Evolutionary conservation across 345 rosid species (phyloP).

Genomic region (Litchi chinensis): DNA sequence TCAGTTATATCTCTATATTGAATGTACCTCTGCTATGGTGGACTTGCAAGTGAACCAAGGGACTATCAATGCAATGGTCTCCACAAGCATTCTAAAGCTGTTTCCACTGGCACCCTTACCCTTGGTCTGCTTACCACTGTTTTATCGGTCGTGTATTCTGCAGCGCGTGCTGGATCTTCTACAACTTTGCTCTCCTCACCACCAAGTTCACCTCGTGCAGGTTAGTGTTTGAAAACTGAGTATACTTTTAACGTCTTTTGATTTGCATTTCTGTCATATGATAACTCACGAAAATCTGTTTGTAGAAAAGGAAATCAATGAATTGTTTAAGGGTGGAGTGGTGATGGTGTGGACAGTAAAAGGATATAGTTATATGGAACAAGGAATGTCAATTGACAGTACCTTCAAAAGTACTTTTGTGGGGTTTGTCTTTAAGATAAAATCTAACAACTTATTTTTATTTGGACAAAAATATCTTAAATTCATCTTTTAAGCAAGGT

Average conservation of each 20-base stretch:
- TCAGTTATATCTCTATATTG: constrained; percentile 89
- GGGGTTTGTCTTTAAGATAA: background rate
- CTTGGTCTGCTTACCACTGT: constrained; percentile 88
- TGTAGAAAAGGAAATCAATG: background rate
- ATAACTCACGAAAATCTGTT: background rate
- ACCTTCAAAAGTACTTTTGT: background rate
- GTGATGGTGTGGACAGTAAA: background rate
- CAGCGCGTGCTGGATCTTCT: constrained; percentile 98
- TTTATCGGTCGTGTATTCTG: constrained; percentile 93
- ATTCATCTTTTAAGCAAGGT: background rate
- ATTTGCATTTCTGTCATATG: background rate
- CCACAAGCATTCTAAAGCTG: constrained; percentile 86
- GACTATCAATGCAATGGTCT: constrained; percentile 93
- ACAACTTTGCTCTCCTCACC: constrained; percentile 80
- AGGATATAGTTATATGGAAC: background rate
- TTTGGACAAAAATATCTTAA: background rate
- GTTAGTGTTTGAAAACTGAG: constrained; percentile 31
- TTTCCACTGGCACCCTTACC: constrained; percentile 86
- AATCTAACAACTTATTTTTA: background rate
- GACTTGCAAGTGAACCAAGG: constrained; percentile 96
- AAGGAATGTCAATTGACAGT: background rate
- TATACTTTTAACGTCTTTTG: background rate
- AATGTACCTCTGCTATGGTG: constrained; percentile 96
- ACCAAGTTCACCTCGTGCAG: constrained; percentile 94
- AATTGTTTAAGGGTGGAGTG: background rate